A percentile compares a stretch with the other conserved stretches of the same genome.
Evolutionary conservation across 2,329 filamentous ascomycete species (phyloP).

Genomic region (Blumeriella jaapii): DNA sequence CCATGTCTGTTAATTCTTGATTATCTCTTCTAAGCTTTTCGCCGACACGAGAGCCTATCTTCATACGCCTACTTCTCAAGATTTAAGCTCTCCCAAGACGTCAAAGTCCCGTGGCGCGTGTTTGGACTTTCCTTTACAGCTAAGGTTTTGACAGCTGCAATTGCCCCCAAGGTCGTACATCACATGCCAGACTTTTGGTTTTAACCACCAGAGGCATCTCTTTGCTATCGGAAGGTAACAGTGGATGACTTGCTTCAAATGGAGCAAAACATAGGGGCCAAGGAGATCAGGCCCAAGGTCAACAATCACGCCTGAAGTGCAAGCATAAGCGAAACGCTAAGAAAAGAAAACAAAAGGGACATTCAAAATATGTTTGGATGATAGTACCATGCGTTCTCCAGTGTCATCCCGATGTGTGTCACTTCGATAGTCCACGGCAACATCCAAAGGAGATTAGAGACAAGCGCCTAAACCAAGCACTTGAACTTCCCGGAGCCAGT

Average conservation of each 20-base stretch:
- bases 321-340: conserved; percentile 14
- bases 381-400: conserved; percentile 52
- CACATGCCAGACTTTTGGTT: not conserved
- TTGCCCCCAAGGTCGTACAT: no score
- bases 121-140: no score
- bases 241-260: conserved; percentile 4
- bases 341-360: conserved; percentile 54
- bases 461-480: conserved; percentile 57
- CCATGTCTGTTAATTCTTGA: no score
- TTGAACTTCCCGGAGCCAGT: no score
- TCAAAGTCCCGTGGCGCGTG: not conserved
- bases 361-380: conserved; percentile 57
- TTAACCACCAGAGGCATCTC: not conserved
- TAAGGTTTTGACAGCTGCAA: no score
- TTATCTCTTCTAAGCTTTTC: not conserved
- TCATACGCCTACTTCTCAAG: not conserved
- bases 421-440: conserved; percentile 60
- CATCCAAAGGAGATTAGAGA: conserved; percentile 56
- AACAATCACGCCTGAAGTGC: conserved; percentile 13
- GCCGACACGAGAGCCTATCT: not conserved
- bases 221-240: conserved; percentile 1
- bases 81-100: not conserved
- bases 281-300: conserved; percentile 9
- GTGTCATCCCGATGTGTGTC: conserved; percentile 35
- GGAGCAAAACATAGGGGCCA: conserved; percentile 4